Evolutionary conservation across 2,329 filamentous ascomycete genomes (phyloP), one percentile per base, ranked within the genome.

Genomic region (Fusarium bactridioides): DNA sequence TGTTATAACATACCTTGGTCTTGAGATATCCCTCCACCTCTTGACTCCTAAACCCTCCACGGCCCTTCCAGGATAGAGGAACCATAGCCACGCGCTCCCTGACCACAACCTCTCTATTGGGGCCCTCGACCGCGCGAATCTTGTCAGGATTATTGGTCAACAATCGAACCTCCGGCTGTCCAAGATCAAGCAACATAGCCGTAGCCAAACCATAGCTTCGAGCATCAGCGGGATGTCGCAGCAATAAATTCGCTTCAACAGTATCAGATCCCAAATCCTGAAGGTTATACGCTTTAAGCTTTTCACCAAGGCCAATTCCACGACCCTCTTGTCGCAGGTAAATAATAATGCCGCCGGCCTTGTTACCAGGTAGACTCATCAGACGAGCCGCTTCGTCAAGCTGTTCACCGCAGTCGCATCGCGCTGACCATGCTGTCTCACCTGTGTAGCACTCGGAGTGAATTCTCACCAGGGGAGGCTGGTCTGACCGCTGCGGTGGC

Each of bases 381-480:
- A 99, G 85, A 31, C 96, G 89, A 4, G 95, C 96, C 3, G 96
- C 96, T 84, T 99, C 96, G 81, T 99, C 96, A 5, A 99, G 88
- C 81, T 99, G 96, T 83, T 99, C 96, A 63, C 96, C 96, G 81
- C 96, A 99, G 83, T 99, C 96, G 84, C 96, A 99, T 33, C 96
- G 91, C 40, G 96, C 95, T 12, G 95, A 98, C 96, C 96, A 98
- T 2, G 97, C 96, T 2, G 96, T 99, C 85, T 99, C 96, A 66
- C 96, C 96, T 0, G 96, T 99, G 82, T 99, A 99, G 84, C 96
- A 99, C 82, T 99, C 96, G 7, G 94, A 97, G 82, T 99, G 96
- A 79, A 99, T 99, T 64, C 96, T 89, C 51, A 99, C 95, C 43
- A 99, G 85, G 0, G 96, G 94, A 56, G 70, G 64, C 45, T 78